Evolutionary conservation across 441 rosid genomes (phyloP), one percentile per base, ranked within the genome.

Genomic region (Metrosideros polymorpha): DNA sequence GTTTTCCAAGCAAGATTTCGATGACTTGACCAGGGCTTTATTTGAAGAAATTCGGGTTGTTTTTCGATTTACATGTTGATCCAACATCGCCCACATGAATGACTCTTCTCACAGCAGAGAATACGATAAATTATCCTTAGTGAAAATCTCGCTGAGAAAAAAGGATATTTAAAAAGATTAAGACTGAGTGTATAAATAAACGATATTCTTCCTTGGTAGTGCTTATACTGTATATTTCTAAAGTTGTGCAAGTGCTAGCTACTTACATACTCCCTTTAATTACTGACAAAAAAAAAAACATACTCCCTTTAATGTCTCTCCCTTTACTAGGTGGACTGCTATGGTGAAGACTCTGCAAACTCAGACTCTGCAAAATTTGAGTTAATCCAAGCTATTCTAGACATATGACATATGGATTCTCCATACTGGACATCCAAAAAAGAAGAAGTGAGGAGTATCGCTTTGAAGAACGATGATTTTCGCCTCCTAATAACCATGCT

Each of bases 71-170:
- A 6, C 79, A 71, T 12, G 17, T 56, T 27, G 30, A 27, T 56
- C 2, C 3, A 3, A n/a, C 30, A 17, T 56, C 2, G 61, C 61
- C 0, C 7, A 0, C 2, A 9, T 24, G 12, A 24, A 4, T 3
- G n/a, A 27, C 61, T 56, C 6, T 56, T 56, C 30, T 71, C 79
- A 3, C 17, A 3, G 7, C 6, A 56, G 15, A n/a, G 15, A 39
- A 35, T 13, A 3, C n/a, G 47, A 32, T 32, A 22, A 22, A 19
- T 63, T 8, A 32, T 29, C 22, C 39, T 14, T 15, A 30, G 3
- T 25, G 9, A 52, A 52, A 52, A 52, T 52, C 7, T 52, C 54
- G 3, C 24, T 1, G 19, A 52, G 24, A 19, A 6, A 7, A 17
- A 52, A 52, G 24, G 55, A 24, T 18, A 52, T 18, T 52, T 52